Percentiles rank a stretch among this genome's conserved stretches.
These are phyloP conservation scores for Lodderomyces theae DNA, from an alignment of 1,139 yeast species.

Conservation along the genomic window DNA sequence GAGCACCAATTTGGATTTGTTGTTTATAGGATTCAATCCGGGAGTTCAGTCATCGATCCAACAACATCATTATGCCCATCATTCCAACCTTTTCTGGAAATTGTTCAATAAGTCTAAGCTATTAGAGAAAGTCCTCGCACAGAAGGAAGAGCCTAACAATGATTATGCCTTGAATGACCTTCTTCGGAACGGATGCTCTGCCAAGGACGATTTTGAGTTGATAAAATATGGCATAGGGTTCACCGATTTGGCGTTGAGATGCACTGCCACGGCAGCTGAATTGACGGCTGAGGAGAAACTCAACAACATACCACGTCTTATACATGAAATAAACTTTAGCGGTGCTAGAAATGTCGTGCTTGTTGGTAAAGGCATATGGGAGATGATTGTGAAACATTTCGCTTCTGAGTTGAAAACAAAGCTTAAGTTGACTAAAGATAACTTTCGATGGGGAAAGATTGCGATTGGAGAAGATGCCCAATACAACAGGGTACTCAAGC, in stretches of 20 bases:
- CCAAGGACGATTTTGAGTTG: constrained; percentile 46
- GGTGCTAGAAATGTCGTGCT: constrained; percentile 50
- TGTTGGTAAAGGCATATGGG: constrained; percentile 84
- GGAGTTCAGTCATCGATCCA: constrained; percentile 60
- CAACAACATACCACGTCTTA: constrained; percentile 52
- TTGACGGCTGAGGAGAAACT: constrained; percentile 52
- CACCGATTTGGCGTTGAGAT: constrained; percentile 66
- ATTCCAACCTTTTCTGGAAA: constrained; percentile 68
- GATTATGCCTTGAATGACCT: constrained; percentile 3
- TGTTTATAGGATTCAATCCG: constrained; percentile 76
- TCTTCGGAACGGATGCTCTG: constrained; percentile 39
- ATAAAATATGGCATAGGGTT: constrained; percentile 57
- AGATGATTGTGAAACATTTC: constrained; percentile 44
- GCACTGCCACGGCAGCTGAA: constrained; percentile 61
- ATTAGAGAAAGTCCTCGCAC: constrained; percentile 24
- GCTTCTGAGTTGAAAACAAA: constrained; percentile 10
- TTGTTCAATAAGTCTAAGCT: constrained; percentile 54
- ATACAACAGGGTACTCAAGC: constrained; percentile 20
- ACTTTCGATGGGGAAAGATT: constrained; percentile 57
- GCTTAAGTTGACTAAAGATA: constrained; percentile 22
- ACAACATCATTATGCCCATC: constrained; percentile 78
- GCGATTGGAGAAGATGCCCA: constrained; percentile 12
- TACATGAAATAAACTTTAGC: constrained; percentile 39
- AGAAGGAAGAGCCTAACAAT: background rate
- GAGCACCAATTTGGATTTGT: constrained; percentile 32